These are phyloP conservation scores for Pelargonium nanum DNA, from an alignment of 345 rosid genomes.

Conservation along the genomic window DNA sequence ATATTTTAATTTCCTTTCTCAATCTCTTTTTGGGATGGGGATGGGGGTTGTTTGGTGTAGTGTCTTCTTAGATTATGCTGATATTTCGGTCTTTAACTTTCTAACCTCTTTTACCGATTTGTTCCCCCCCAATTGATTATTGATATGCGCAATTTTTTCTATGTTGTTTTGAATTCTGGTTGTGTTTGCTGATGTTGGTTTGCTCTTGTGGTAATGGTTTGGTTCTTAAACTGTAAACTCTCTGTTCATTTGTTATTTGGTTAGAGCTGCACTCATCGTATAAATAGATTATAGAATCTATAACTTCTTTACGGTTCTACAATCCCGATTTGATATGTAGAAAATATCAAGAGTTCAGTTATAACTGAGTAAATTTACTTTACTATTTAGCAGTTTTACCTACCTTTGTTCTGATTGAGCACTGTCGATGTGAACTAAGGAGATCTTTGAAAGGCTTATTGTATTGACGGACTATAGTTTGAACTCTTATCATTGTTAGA, in stretches of 20 bases:
- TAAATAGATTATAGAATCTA: background rate
- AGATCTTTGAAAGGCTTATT: no score
- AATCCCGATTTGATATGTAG: background rate
- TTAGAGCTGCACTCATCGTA: background rate
- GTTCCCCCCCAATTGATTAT: background rate
- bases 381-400: no score
- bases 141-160: background rate
- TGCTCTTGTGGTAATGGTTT: background rate
- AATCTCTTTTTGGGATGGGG: no score
- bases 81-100: background rate
- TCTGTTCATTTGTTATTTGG: background rate
- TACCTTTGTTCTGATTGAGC: background rate
- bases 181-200: background rate
- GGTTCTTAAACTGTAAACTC: background rate
- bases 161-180: background rate
- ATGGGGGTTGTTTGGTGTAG: no score
- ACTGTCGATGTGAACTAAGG: no score
- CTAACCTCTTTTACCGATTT: background rate
- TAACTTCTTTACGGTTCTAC: background rate
- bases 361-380: no score
- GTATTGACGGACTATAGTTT: background rate
- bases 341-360: background rate
- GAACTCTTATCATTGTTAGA: background rate
- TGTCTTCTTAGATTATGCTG: background rate
- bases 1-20: no score